These are phyloP conservation scores for Capronia epimyces DNA, from an alignment of 2,329 filamentous ascomycete genomes.

Conservation along the genomic window DNA sequence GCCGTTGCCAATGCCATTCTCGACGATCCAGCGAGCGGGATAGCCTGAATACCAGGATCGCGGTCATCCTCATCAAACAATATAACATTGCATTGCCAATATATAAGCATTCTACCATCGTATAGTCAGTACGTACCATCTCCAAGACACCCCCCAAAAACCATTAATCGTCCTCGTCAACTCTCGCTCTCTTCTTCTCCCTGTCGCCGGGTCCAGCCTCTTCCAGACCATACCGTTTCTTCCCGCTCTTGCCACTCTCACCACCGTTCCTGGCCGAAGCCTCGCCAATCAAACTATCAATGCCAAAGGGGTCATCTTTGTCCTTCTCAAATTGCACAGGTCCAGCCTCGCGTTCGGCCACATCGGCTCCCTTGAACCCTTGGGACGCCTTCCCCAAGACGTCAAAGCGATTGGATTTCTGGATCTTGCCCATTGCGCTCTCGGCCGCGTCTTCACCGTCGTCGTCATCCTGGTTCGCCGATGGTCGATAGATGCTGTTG, in stretches of 20 bases:
- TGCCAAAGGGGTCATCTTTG: conserved; percentile 78
- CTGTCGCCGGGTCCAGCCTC: conserved; percentile 39
- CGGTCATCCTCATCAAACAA: no score
- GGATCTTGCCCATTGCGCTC: conserved; percentile 78
- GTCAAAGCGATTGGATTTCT: conserved; percentile 80
- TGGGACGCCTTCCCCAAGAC: conserved; percentile 74
- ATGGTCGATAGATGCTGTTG: conserved; percentile 85
- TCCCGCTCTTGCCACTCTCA: conserved; percentile 52
- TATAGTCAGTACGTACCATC: neutral
- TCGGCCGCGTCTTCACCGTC: conserved; percentile 65
- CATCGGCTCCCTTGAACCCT: conserved; percentile 77
- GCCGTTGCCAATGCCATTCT: neutral
- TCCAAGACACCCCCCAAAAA: neutral
- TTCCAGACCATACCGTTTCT: conserved; percentile 72
- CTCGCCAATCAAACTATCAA: conserved; percentile 87
- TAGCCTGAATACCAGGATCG: neutral
- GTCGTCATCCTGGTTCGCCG: conserved; percentile 64
- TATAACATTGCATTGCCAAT: no score
- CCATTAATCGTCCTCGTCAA: conserved; percentile 60
- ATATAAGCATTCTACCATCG: no score
- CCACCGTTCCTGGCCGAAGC: conserved; percentile 41
- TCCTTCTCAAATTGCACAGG: conserved; percentile 97
- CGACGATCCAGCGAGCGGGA: no score
- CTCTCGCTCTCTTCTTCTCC: conserved; percentile 64
- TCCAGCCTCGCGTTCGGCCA: conserved; percentile 73